Base-by-base conservation (phyloP, 139 green algal species). In the Auxenochlorella pyrenoidosa region DNA sequence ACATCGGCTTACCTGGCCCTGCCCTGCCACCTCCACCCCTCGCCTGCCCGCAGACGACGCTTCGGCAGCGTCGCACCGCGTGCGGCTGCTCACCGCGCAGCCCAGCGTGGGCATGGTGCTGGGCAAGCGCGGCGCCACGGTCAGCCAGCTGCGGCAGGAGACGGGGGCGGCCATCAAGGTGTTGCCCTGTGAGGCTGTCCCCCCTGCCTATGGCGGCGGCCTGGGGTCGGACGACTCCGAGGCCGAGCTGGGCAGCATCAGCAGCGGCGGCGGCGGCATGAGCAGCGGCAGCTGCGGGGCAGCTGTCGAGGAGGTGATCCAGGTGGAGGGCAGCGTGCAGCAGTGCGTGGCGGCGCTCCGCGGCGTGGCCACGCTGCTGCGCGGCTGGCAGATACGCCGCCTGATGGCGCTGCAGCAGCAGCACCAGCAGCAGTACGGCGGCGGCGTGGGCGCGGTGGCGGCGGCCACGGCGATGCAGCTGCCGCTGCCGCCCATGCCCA, bases 331-430 rank as follows among this genome's bases (percentile, higher is more conserved):
- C 51, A 59, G 44, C 41, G 36, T 92, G 47, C 60, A 90, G 51
- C 82, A 87, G 63, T 84, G 72, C 32, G 77, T 92, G 60, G 59
- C 60, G 41, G 87, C 87, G 34, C 75, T 92, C 22, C 82, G 82
- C 28, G 89, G 89, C 40, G 89, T 92, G 43, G 89, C 84, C 71
- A 92, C 89, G 30, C 81, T 92, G 85, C 70, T 90, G 44, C 68
- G 89, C 21, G 72, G 85, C 80, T 91, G 88, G 88, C 88, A 91
- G 68, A 84, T 91, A 76, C 38, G 80, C 38, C 59, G 63, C 24
- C 38, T 85, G 5, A 40, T 85, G 80, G 26, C 40, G 12, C 10
- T 60, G 79, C 79, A 84, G 40, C 83, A 86, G 43, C 32, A 21
- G 54, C n/a, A 73, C 32, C 79, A 75, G 59, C 59, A 40, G 79